Percentiles rank a stretch among this genome's conserved stretches.
Evolutionary conservation across 768 basidiomycete genomes (phyloP).

Genomic region (Tulasnella sp.): DNA sequence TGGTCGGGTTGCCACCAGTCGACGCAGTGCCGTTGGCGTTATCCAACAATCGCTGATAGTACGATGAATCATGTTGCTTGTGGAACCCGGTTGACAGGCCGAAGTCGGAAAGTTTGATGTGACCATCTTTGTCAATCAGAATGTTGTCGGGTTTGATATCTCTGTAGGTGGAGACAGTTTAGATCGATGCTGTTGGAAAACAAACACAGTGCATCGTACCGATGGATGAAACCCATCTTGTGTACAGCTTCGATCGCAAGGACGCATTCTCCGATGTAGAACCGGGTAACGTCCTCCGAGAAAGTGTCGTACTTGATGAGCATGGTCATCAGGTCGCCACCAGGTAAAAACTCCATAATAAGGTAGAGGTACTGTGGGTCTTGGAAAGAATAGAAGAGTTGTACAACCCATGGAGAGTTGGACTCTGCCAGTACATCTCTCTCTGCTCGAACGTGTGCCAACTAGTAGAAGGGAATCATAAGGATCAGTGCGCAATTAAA

Average conservation of each 20-base stretch:
- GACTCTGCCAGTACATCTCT: constrained; percentile 96
- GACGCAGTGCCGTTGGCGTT: constrained; percentile 48
- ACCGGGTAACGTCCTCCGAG: constrained; percentile 95
- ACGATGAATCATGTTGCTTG: constrained; percentile 94
- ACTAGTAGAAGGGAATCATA: constrained; percentile 50
- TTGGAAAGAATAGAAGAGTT: constrained; percentile 98
- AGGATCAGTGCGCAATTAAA: constrained; percentile 19
- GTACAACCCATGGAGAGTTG: constrained; percentile 94
- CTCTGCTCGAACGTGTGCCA: constrained; percentile 97
- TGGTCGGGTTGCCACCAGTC: constrained; percentile 50
- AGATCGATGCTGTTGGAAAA: background rate
- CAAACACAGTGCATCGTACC: constrained; percentile 55
- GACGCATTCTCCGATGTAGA: constrained; percentile 99
- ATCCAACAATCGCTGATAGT: constrained; percentile 89
- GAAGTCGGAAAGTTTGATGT: constrained; percentile 98
- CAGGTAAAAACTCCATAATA: constrained; percentile 99
- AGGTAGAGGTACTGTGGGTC: constrained; percentile 90
- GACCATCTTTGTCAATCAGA: constrained; percentile 94
- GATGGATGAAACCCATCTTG: constrained; percentile 95
- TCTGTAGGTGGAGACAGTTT: constrained; percentile 48
- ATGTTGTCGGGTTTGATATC: constrained; percentile 99
- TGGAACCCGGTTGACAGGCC: constrained; percentile 99
- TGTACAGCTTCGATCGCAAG: constrained; percentile 98
- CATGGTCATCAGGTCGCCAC: constrained; percentile 99
- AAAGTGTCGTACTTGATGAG: constrained; percentile 99